A percentile compares a stretch with the other conserved stretches of the same genome.
These are phyloP conservation scores for Lachnellula arida DNA, from an alignment of 2,329 filamentous ascomycete genomes.

Conservation along the genomic window DNA sequence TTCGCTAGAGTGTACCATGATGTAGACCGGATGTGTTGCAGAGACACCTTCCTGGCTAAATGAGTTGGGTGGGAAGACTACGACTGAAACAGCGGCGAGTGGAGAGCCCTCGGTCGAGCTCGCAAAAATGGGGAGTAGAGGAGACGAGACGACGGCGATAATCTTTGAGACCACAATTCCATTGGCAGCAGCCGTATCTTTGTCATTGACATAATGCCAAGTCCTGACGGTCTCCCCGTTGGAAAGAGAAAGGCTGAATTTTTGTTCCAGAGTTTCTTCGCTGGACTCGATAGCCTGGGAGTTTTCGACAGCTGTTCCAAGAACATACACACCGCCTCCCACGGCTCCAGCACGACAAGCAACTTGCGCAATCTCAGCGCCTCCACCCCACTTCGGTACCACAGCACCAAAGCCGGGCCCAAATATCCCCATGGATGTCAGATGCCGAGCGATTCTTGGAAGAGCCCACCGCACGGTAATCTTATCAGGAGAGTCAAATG, in stretches of 20 bases:
- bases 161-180: slow-evolving; percentile 48
- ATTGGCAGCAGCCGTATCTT: background rate
- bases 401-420: slow-evolving; percentile 86
- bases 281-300: slow-evolving; percentile 24
- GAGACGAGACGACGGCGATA: slow-evolving; percentile 64
- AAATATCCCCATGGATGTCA: slow-evolving; percentile 82
- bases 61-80: slow-evolving; percentile 57
- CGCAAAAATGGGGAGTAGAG: slow-evolving; percentile 64
- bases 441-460: slow-evolving; percentile 68
- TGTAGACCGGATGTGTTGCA: slow-evolving; percentile 48
- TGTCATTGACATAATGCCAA: slow-evolving; percentile 42
- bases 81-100: slow-evolving; percentile 66
- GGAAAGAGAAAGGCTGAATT: slow-evolving; percentile 47
- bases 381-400: slow-evolving; percentile 87
- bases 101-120: slow-evolving; percentile 69
- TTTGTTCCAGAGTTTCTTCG: slow-evolving; percentile 18
- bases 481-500: slow-evolving; percentile 49
- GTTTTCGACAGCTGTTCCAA: slow-evolving; percentile 61
- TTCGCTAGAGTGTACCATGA: slow-evolving; percentile 76
- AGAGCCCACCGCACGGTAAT: slow-evolving; percentile 63
- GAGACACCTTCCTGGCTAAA: slow-evolving; percentile 34
- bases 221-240: slow-evolving; percentile 55
- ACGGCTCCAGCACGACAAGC: slow-evolving; percentile 87
- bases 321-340: slow-evolving; percentile 84
- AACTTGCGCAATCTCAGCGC: slow-evolving; percentile 85